A percentile compares a stretch with the other conserved stretches of the same genome.
Conservation (phyloP, 164 flowering plant genomes). For the Saururus chinensis region DNA sequence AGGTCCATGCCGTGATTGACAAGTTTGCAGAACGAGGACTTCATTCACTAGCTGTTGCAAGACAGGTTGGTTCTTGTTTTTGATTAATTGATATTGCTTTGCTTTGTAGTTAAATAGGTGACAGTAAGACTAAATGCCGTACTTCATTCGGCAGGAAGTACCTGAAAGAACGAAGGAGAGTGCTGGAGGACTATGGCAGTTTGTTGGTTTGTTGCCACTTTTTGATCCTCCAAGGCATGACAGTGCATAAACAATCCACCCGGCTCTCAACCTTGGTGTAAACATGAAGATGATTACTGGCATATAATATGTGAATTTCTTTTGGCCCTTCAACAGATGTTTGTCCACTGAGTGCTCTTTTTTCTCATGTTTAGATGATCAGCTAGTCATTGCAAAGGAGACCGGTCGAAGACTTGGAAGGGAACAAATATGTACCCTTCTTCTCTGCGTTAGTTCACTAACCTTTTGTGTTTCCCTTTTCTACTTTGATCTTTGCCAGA, state of each 20-base stretch:
- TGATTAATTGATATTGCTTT: too few species aligned
- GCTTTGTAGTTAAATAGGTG: too few species aligned
- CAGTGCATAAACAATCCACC: slow-evolving; percentile 27
- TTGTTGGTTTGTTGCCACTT: slow-evolving; percentile 29
- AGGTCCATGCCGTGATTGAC: too few species aligned
- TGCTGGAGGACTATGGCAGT: slow-evolving; percentile 27
- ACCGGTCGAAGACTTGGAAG: slow-evolving; percentile 38
- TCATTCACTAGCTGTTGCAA: too few species aligned
- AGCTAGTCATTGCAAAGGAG: slow-evolving; percentile 37
- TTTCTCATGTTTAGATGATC: slow-evolving; percentile 22
- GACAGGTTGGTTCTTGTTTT: too few species aligned
- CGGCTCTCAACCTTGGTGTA: slow-evolving; percentile 32
- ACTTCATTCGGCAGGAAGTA: slow-evolving; percentile 28
- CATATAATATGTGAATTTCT: too few species aligned
- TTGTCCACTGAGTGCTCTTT: background rate
- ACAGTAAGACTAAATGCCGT: too few species aligned
- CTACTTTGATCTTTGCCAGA: slow-evolving; percentile 7
- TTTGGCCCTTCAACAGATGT: too few species aligned
- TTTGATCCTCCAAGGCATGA: slow-evolving; percentile 33
- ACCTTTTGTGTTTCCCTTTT: background rate
- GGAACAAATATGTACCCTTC: slow-evolving; percentile 44
- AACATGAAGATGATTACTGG: slow-evolving; percentile 34
- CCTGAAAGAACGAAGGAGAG: too few species aligned
- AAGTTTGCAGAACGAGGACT: too few species aligned
- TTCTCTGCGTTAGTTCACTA: too few species aligned